These are phyloP conservation scores for Fusarium scirpi DNA, from an alignment of 2,329 filamentous ascomycete species.

Conservation along the genomic window DNA sequence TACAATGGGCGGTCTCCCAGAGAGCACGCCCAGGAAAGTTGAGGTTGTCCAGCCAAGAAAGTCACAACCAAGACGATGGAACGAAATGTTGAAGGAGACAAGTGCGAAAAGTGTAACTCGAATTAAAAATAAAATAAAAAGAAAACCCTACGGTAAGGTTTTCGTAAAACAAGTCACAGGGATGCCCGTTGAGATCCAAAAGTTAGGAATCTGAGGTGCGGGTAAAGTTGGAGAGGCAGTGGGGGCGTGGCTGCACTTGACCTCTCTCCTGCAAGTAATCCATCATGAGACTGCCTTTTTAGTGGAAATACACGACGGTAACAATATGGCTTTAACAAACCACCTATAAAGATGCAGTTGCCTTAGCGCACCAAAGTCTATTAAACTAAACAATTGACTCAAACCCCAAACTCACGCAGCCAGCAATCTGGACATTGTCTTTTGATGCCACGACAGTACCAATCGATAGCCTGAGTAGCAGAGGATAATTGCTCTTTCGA, in stretches of 20 bases:
- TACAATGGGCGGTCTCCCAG: not conserved
- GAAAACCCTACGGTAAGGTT: not conserved
- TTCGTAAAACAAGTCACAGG: not conserved
- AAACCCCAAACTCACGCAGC: conserved; percentile 2
- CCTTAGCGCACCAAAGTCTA: not conserved
- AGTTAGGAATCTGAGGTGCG: conserved; percentile 32
- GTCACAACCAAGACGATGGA: not conserved
- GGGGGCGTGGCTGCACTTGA: not conserved
- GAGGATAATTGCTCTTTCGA: not conserved
- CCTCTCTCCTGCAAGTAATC: not conserved
- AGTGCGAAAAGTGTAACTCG: not conserved
- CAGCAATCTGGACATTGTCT: conserved; percentile 42
- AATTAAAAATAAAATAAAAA: not conserved
- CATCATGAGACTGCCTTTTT: not conserved
- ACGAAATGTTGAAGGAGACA: not conserved
- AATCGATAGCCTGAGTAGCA: conserved; percentile 22
- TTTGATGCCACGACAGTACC: conserved; percentile 31
- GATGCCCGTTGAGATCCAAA: not conserved
- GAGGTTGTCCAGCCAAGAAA: not conserved
- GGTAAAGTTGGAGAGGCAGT: not conserved
- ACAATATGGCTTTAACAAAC: not conserved
- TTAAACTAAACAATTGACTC: not conserved
- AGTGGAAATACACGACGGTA: not conserved
- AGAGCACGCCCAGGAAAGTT: not conserved
- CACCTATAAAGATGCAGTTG: not conserved